phyloP scores from a whole-genome alignment of 2,329 filamentous ascomycete genomes.

The Trichoderma sp. region DNA sequence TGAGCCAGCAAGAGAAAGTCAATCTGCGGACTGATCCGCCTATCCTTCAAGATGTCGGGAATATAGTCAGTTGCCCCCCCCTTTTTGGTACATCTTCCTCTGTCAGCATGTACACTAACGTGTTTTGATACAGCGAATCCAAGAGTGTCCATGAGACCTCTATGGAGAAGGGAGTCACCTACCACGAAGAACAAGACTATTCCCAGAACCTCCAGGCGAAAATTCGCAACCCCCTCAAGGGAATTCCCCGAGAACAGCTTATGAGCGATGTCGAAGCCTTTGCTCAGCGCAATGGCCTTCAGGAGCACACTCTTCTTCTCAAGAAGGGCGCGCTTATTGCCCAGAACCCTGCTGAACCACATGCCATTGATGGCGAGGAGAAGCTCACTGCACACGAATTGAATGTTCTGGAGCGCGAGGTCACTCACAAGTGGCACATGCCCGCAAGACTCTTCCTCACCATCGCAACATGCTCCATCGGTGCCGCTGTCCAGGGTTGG shows the following conservation, averaged over 20 bases:
- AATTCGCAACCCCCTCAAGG: constrained; percentile 48
- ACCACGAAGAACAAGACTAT: constrained; percentile 37
- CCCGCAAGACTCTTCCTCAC: constrained; percentile 63
- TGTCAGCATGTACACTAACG: constrained; percentile 7
- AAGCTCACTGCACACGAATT: constrained; percentile 58
- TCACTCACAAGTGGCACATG: constrained; percentile 64
- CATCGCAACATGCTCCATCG: constrained; percentile 65
- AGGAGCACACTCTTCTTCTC: constrained; percentile 56
- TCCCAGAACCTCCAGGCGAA: constrained; percentile 44
- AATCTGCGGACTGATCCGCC: background rate
- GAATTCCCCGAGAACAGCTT: constrained; percentile 51
- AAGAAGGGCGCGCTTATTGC: constrained; percentile 57
- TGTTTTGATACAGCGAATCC: constrained; percentile 17
- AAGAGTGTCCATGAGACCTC: constrained; percentile 23
- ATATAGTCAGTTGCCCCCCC: constrained; percentile 15
- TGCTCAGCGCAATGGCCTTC: constrained; percentile 57
- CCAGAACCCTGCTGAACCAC: constrained; percentile 55
- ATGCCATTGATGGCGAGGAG: constrained; percentile 52
- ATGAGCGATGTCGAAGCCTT: constrained; percentile 59
- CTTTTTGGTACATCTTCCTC: background rate
- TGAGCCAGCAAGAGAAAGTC: constrained; percentile 1
- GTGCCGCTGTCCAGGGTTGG: constrained; percentile 66
- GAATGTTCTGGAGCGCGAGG: constrained; percentile 57
- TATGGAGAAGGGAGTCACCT: constrained; percentile 29
- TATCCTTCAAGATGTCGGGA: constrained; percentile 9